phyloP scores from a whole-genome alignment of 768 basidiomycete species.

The Russula brevipes region DNA sequence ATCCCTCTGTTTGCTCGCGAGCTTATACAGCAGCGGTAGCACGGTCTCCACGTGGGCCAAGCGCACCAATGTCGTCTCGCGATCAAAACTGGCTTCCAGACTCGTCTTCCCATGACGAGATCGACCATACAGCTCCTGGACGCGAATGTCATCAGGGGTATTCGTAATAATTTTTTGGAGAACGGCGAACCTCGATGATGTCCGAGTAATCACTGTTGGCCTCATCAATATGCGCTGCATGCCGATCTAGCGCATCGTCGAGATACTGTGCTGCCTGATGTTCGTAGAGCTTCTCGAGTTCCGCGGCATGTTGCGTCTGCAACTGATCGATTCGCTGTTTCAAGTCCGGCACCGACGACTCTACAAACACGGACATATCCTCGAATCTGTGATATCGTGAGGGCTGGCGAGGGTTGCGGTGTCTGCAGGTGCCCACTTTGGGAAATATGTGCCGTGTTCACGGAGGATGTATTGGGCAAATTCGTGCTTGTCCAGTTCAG shows the following conservation, averaged over 20 bases:
- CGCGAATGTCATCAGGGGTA: neutral
- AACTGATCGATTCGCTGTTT: conserved; percentile 31
- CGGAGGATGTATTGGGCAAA: conserved; percentile 24
- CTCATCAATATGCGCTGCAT: conserved; percentile 23
- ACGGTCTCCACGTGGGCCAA: conserved; percentile 11
- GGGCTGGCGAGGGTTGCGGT: neutral
- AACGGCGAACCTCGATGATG: conserved; percentile 13
- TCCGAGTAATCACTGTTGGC: neutral
- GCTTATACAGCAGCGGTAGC: conserved; percentile 9
- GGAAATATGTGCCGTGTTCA: conserved; percentile 24
- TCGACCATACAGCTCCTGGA: conserved; percentile 13
- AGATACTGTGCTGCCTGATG: conserved; percentile 33
- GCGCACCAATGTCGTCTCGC: conserved; percentile 16
- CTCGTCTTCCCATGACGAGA: conserved; percentile 1
- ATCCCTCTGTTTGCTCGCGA: conserved; percentile 11
- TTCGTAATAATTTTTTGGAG: neutral
- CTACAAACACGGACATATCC: conserved; percentile 22
- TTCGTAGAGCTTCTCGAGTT: conserved; percentile 31
- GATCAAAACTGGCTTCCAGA: conserved; percentile 15
- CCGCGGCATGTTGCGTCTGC: conserved; percentile 30
- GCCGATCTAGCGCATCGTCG: conserved; percentile 34
- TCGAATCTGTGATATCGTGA: conserved; percentile 10
- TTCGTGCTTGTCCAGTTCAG: conserved; percentile 17
- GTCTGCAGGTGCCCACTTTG: conserved; percentile 19
- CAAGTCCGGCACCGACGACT: conserved; percentile 31